These are phyloP conservation scores for Acer saccharum DNA, from an alignment of 345 rosid species.

Conservation along the genomic window DNA sequence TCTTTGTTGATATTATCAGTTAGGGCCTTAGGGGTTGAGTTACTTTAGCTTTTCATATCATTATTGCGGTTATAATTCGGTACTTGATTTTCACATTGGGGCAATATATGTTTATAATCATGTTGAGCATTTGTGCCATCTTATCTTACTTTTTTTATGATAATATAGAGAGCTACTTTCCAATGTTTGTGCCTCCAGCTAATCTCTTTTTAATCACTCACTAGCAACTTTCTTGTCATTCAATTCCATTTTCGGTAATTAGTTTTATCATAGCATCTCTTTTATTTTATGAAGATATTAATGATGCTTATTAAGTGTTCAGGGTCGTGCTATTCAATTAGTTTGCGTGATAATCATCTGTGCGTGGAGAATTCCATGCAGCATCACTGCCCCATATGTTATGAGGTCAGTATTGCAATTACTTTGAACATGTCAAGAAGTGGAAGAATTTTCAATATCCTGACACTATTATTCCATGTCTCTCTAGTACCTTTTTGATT, in stretches of 20 bases:
- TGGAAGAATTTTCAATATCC: background rate
- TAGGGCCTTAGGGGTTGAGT: background rate
- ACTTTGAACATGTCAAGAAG: background rate
- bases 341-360: conserved; percentile 69
- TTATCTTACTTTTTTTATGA: background rate
- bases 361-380: conserved; percentile 97
- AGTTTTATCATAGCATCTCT: background rate
- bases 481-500: conserved; percentile 87
- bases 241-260: background rate
- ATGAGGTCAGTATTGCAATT: conserved; percentile 55
- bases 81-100: background rate
- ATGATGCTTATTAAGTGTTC: conserved; percentile 7
- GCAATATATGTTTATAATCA: background rate
- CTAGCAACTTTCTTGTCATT: background rate
- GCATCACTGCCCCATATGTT: conserved; percentile 98
- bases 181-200: background rate
- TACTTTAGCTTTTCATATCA: background rate
- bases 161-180: background rate
- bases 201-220: background rate
- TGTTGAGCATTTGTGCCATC: background rate
- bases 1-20: background rate
- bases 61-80: background rate
- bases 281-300: background rate
- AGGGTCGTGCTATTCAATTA: conserved; percentile 83
- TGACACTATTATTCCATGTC: conserved; percentile 12